Evolutionary conservation across 108 stramenopile genomes (phyloP).

Genomic region (Hondaea fermentalgiana): DNA sequence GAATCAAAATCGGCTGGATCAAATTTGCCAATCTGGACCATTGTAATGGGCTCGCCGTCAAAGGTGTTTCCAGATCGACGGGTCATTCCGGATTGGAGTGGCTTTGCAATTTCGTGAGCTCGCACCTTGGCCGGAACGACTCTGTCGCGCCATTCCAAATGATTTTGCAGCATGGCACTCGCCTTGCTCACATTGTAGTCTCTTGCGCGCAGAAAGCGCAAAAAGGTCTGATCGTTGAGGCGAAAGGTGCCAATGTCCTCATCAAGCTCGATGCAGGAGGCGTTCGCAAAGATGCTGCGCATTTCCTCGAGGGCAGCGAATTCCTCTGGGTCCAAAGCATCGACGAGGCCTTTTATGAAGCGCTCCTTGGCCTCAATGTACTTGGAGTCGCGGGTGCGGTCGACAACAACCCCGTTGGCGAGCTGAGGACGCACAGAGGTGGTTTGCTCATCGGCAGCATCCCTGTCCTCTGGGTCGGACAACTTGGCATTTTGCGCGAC

Average conservation of each 20-base stretch:
- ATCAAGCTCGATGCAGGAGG: not conserved
- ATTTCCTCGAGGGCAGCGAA: not conserved
- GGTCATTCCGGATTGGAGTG: not conserved
- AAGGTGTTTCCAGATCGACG: not conserved
- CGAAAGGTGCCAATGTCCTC: slow-evolving; percentile 9
- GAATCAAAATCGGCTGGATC: not conserved
- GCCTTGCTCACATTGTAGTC: not conserved
- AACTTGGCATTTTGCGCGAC: too few relatives aligned
- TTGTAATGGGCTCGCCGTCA: not conserved
- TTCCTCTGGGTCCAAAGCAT: not conserved
- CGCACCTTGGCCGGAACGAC: not conserved
- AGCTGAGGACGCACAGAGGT: not conserved
- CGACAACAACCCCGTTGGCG: not conserved
- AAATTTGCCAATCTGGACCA: not conserved
- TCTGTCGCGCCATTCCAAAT: not conserved
- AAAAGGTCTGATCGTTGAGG: not conserved
- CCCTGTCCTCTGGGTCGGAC: not conserved
- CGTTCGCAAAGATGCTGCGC: not conserved
- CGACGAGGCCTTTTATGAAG: not conserved
- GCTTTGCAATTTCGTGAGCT: not conserved
- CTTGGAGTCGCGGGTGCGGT: not conserved
- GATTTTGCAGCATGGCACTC: not conserved
- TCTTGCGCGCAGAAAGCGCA: not conserved
- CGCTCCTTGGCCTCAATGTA: not conserved
- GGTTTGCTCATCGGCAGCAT: not conserved